Evolutionary conservation across 768 basidiomycete species (phyloP).

Genomic region (Russula ochroleuca): DNA sequence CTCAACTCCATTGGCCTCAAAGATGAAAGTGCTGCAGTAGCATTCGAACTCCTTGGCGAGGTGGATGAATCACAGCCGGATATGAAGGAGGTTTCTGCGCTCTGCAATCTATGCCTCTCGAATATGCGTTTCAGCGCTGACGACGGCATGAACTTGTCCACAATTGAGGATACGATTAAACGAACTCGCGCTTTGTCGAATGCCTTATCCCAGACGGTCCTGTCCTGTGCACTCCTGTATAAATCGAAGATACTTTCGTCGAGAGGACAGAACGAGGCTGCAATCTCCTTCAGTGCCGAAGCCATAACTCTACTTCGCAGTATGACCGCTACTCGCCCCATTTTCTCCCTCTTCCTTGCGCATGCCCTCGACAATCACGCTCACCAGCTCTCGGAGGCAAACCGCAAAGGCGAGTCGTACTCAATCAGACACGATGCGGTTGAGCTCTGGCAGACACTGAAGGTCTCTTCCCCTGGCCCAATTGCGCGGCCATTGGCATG

Average conservation of each 20-base stretch:
- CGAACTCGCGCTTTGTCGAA: not conserved
- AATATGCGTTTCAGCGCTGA: not conserved
- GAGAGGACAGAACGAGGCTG: constrained; percentile 3
- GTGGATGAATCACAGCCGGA: not conserved
- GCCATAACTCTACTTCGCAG: constrained; percentile 4
- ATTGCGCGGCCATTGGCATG: constrained; percentile 4
- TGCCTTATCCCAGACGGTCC: not conserved
- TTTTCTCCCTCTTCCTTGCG: constrained; percentile 13
- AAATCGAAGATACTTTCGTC: constrained; percentile 18
- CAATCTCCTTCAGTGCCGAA: constrained; percentile 1
- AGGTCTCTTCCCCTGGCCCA: not conserved
- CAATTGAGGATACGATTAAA: constrained; percentile 4
- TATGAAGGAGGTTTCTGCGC: not conserved
- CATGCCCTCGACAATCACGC: constrained; percentile 15
- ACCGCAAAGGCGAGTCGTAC: constrained; percentile 4
- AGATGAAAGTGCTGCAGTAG: constrained; percentile 5
- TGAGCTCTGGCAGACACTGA: constrained; percentile 12
- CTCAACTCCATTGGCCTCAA: constrained; percentile 10
- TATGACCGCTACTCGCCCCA: not conserved
- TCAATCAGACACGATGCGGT: not conserved
- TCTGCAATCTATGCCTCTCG: constrained; percentile 10
- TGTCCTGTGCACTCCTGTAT: constrained; percentile 14
- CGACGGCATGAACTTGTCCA: not conserved
- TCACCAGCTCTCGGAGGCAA: constrained; percentile 10
- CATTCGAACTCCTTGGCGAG: constrained; percentile 10